phyloP scores from a whole-genome alignment of 176 grass and related monocot species.

The Thalia dealbata region DNA sequence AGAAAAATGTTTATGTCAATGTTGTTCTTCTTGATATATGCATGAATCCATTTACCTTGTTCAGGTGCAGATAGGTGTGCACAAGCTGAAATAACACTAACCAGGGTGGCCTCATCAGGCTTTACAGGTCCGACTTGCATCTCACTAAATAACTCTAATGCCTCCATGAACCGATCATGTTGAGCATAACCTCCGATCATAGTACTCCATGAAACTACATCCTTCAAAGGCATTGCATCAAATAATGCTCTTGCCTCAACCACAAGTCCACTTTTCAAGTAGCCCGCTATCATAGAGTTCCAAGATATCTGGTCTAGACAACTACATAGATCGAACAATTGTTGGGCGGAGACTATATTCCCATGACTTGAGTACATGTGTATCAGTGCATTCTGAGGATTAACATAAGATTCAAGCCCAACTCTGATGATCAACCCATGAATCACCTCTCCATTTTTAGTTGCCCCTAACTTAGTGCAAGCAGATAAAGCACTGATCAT shows the following conservation, averaged over 20 bases:
- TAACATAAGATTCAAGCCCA: constrained; percentile 49
- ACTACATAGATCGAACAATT: constrained; percentile 43
- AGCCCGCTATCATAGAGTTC: constrained; percentile 75
- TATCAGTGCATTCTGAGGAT: constrained; percentile 66
- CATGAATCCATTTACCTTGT: constrained; percentile 63
- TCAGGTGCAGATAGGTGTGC: constrained; percentile 53
- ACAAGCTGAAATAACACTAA: constrained; percentile 70
- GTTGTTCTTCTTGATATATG: constrained; percentile 47
- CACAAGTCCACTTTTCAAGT: constrained; percentile 48
- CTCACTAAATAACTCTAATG: constrained; percentile 43
- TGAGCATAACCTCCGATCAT: constrained; percentile 69
- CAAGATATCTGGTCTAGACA: constrained; percentile 64
- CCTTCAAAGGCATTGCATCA: constrained; percentile 45
- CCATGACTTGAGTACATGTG: constrained; percentile 69
- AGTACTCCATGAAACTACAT: constrained; percentile 68
- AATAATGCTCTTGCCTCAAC: constrained; percentile 50
- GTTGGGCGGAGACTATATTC: constrained; percentile 41
- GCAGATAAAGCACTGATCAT: constrained; percentile 60
- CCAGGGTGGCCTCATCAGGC: constrained; percentile 55
- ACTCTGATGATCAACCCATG: constrained; percentile 43
- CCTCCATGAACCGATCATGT: constrained; percentile 49
- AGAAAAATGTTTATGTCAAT: constrained; percentile 42
- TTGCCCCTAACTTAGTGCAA: constrained; percentile 29
- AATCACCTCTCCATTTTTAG: constrained; percentile 43
- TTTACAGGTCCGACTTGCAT: constrained; percentile 49